Evolutionary conservation across 2,329 filamentous ascomycete genomes (phyloP).

Genomic region (Fusarium sp.): DNA sequence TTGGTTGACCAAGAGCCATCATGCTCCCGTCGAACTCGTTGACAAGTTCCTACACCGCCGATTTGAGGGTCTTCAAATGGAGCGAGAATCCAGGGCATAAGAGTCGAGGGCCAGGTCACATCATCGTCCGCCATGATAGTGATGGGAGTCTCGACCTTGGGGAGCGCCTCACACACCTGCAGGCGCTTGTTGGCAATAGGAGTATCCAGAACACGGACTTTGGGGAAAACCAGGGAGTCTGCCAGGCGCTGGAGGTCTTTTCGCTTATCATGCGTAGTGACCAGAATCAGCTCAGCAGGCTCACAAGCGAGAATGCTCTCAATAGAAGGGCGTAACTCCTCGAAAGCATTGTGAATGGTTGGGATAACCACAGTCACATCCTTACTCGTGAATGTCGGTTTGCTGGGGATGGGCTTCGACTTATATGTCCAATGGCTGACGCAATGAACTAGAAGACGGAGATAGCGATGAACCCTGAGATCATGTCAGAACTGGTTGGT

Average conservation of each 20-base stretch:
- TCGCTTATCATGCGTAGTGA: conserved; percentile 85
- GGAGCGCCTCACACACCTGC: conserved; percentile 91
- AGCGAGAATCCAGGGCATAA: conserved; percentile 90
- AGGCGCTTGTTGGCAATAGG: conserved; percentile 93
- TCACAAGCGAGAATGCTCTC: conserved; percentile 77
- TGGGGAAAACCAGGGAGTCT: conserved; percentile 65
- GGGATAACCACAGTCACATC: conserved; percentile 96
- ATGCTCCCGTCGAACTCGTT: conserved; percentile 79
- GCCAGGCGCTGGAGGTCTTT: conserved; percentile 74
- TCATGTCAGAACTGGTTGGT: conserved; percentile 27
- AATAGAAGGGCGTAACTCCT: conserved; percentile 84
- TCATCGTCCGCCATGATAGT: conserved; percentile 96
- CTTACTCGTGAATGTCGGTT: conserved; percentile 79
- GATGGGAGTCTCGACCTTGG: conserved; percentile 82
- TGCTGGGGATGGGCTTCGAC: conserved; percentile 82
- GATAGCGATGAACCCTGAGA: conserved; percentile 83
- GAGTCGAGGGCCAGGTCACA: conserved; percentile 87
- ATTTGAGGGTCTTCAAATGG: conserved; percentile 87
- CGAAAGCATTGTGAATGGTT: conserved; percentile 86
- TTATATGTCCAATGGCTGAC: conserved; percentile 87
- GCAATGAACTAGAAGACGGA: conserved; percentile 85
- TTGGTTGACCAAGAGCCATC: conserved; percentile 66
- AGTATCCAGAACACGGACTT: conserved; percentile 78
- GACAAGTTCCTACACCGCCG: conserved; percentile 92
- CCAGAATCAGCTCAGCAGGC: conserved; percentile 79